Conservation (phyloP, 2,329 filamentous ascomycete genomes). For the Sarocladium oryzae region DNA sequence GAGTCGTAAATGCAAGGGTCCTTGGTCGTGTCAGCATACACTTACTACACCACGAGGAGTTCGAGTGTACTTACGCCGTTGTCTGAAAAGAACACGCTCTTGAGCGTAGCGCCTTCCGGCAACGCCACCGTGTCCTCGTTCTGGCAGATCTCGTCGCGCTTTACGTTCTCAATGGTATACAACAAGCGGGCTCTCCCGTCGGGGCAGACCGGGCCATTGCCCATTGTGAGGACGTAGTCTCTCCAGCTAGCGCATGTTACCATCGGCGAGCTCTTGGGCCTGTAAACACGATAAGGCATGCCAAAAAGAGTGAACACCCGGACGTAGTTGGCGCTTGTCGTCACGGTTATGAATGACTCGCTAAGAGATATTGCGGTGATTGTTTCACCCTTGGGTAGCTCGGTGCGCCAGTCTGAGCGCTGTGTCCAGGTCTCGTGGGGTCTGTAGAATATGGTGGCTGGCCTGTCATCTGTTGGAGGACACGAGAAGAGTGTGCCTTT, state of each 20-base stretch:
- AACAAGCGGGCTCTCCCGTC: constrained; percentile 72
- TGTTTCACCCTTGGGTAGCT: constrained; percentile 80
- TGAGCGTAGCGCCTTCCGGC: constrained; percentile 64
- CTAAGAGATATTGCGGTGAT: constrained; percentile 85
- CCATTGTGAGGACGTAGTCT: constrained; percentile 93
- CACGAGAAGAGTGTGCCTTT: constrained; percentile 82
- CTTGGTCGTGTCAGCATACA: constrained; percentile 31
- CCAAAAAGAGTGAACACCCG: constrained; percentile 91
- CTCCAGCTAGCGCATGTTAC: constrained; percentile 92
- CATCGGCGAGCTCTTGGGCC: constrained; percentile 82
- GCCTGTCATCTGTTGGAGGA: constrained; percentile 55
- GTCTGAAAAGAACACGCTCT: constrained; percentile 87
- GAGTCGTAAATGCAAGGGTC: constrained; percentile 97
- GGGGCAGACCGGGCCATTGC: constrained; percentile 78
- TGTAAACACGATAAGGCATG: constrained; percentile 79
- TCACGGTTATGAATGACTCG: constrained; percentile 84
- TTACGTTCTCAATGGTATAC: constrained; percentile 93
- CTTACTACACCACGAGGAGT: not conserved
- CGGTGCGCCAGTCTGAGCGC: constrained; percentile 81
- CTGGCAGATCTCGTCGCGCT: constrained; percentile 88
- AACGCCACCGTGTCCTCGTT: constrained; percentile 88
- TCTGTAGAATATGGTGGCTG: constrained; percentile 87
- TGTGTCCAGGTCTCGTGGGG: constrained; percentile 97
- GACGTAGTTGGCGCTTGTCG: constrained; percentile 81
- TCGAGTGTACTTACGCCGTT: constrained; percentile 57